Percentiles rank a stretch among this genome's conserved stretches.
Evolutionary conservation across 208 protist species (phyloP).

Genomic region (Giardia muris): DNA sequence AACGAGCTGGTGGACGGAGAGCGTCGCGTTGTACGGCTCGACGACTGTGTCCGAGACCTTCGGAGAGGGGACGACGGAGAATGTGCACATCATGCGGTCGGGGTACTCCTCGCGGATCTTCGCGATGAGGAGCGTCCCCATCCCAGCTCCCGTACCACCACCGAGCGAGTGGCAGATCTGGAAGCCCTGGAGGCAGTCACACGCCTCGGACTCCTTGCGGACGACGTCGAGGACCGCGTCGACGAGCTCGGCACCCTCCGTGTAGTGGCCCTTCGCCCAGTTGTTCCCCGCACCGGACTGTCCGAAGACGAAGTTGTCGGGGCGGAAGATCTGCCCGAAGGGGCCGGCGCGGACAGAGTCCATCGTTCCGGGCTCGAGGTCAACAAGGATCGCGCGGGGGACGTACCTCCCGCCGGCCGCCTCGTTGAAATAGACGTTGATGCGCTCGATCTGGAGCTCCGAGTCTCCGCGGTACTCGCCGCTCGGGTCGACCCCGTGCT

Average conservation of each 20-base stretch:
- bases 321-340: constrained; percentile 61
- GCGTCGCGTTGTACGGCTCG: constrained; percentile 3
- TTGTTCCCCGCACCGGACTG: constrained; percentile 90
- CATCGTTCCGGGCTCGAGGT: constrained; percentile 80
- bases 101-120: constrained; percentile 90
- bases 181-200: constrained; percentile 92
- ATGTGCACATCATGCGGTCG: constrained; percentile 91
- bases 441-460: constrained; percentile 84
- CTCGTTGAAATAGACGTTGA: constrained; percentile 95
- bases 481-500: constrained; percentile 68
- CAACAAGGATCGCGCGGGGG: constrained; percentile 61
- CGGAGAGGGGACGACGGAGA: constrained; percentile 82
- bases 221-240: constrained; percentile 84
- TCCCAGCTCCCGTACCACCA: constrained; percentile 84
- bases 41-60: constrained; percentile 3
- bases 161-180: constrained; percentile 89
- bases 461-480: constrained; percentile 69
- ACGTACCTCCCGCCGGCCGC: constrained; percentile 65
- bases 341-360: constrained; percentile 67
- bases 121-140: constrained; percentile 85
- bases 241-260: constrained; percentile 85
- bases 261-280: constrained; percentile 94
- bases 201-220: constrained; percentile 84
- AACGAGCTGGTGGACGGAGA: constrained; percentile 50
- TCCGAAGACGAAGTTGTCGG: constrained; percentile 92